Evolutionary conservation across 2,329 filamentous ascomycete species (phyloP).

Genomic region (Cladosporium sp.): DNA sequence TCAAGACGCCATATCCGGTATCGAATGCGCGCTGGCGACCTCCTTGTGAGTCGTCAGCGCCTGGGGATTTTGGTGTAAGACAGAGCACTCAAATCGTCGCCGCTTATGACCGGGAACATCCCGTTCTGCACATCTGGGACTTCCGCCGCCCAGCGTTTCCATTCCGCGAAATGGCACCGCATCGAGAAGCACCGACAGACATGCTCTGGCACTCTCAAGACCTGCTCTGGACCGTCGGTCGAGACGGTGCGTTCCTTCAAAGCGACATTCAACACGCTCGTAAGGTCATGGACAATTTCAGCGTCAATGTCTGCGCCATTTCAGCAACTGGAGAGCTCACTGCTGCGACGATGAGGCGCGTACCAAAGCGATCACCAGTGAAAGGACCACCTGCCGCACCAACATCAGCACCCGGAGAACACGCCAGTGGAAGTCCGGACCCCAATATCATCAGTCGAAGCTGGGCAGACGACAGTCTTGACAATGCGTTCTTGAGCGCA

Average conservation of each 20-base stretch:
- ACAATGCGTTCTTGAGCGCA: slow-evolving; percentile 52
- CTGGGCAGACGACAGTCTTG: slow-evolving; percentile 54
- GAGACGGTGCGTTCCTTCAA: slow-evolving; percentile 59
- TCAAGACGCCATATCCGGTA: slow-evolving; percentile 59
- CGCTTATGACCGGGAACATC: slow-evolving; percentile 58
- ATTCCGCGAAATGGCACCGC: slow-evolving; percentile 56
- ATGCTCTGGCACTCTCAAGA: slow-evolving; percentile 63
- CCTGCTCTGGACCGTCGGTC: slow-evolving; percentile 60
- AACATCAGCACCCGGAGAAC: slow-evolving; percentile 1
- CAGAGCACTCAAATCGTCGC: slow-evolving; percentile 61
- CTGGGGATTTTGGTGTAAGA: slow-evolving; percentile 49
- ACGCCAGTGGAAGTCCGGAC: slow-evolving; percentile 32
- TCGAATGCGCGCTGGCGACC: slow-evolving; percentile 61
- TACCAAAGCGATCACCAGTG: slow-evolving; percentile 1
- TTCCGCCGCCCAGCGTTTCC: slow-evolving; percentile 59
- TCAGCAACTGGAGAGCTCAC: slow-evolving; percentile 54
- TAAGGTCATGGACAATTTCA: slow-evolving; percentile 51
- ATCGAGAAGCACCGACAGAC: slow-evolving; percentile 53
- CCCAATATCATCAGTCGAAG: slow-evolving; percentile 33
- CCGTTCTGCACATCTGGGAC: slow-evolving; percentile 61
- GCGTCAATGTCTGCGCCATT: slow-evolving; percentile 53
- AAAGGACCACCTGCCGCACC: background rate
- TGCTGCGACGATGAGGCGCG: slow-evolving; percentile 5
- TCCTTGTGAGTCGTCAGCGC: slow-evolving; percentile 52
- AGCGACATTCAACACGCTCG: slow-evolving; percentile 58